Conservation (phyloP, 768 basidiomycete species). For the Boletellus ananiceps region DNA sequence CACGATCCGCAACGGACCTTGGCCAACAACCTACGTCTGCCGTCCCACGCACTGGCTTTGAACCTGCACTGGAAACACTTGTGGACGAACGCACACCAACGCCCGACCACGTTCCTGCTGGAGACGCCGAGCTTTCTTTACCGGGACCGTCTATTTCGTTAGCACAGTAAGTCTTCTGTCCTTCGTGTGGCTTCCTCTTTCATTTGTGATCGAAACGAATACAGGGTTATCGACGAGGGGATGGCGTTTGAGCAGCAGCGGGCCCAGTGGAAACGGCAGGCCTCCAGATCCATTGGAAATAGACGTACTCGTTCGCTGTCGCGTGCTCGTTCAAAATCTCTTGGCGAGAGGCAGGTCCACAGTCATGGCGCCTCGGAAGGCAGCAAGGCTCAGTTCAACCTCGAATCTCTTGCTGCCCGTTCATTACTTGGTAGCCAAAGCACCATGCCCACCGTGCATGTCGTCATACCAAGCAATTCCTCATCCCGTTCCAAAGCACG, state of each 20-base stretch:
- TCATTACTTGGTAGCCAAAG: slow-evolving; percentile 65
- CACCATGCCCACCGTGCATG: slow-evolving; percentile 39
- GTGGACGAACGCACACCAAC: slow-evolving; percentile 10
- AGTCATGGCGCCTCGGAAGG: slow-evolving; percentile 20
- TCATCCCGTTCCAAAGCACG: slow-evolving; percentile 26
- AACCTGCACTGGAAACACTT: slow-evolving; percentile 19
- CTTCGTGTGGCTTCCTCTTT: not conserved
- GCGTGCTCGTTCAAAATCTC: slow-evolving; percentile 44
- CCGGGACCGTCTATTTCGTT: slow-evolving; percentile 60
- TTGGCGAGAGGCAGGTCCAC: slow-evolving; percentile 19
- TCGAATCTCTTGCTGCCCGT: slow-evolving; percentile 63
- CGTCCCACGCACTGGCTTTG: slow-evolving; percentile 3
- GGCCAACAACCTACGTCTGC: slow-evolving; percentile 7
- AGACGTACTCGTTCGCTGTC: slow-evolving; percentile 58
- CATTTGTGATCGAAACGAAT: not conserved
- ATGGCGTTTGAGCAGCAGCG: slow-evolving; percentile 59
- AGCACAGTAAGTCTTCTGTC: slow-evolving; percentile 31
- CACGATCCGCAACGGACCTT: slow-evolving; percentile 22
- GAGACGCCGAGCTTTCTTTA: slow-evolving; percentile 49
- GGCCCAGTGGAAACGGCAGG: slow-evolving; percentile 61
- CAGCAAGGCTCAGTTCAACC: slow-evolving; percentile 16
- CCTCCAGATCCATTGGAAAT: slow-evolving; percentile 60
- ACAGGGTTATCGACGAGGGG: slow-evolving; percentile 65
- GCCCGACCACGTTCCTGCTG: not conserved
- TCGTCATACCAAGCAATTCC: slow-evolving; percentile 15